Evolutionary conservation across 2,329 filamentous ascomycete genomes (phyloP).

Genomic region (Talaromyces sp.): DNA sequence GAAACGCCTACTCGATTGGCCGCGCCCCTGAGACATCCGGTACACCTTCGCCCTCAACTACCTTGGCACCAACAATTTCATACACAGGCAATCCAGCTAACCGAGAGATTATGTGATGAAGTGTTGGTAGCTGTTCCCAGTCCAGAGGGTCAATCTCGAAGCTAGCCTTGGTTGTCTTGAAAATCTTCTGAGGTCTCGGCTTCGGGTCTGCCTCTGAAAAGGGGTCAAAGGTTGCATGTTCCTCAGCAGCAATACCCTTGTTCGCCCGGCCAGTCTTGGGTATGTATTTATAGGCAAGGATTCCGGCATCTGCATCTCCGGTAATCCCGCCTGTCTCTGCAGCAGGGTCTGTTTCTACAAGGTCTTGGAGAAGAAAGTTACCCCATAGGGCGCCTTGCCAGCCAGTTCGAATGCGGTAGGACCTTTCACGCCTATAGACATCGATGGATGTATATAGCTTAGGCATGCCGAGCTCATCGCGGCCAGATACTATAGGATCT

Average conservation of each 20-base stretch:
- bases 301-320: conserved; percentile 25
- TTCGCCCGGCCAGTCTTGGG: conserved; percentile 47
- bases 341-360: conserved; percentile 21
- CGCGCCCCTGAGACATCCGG: conserved; percentile 29
- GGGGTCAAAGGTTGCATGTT: conserved; percentile 45
- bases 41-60: conserved; percentile 52
- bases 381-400: conserved; percentile 42
- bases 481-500: conserved; percentile 56
- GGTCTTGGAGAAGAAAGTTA: conserved; percentile 30
- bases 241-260: conserved; percentile 48
- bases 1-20: not conserved
- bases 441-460: conserved; percentile 53
- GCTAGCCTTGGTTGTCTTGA: conserved; percentile 36
- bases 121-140: conserved; percentile 53
- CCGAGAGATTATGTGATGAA: conserved; percentile 52
- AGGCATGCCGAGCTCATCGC: conserved; percentile 59
- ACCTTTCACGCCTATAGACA: conserved; percentile 29
- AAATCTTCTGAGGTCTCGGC: conserved; percentile 20
- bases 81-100: conserved; percentile 55
- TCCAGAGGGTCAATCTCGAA: conserved; percentile 47
- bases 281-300: conserved; percentile 55
- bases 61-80: conserved; percentile 50
- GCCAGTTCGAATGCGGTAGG: conserved; percentile 35
- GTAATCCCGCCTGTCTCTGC: conserved; percentile 12
- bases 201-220: not conserved